A percentile compares a stretch with the other conserved stretches of the same genome.
Conservation (phyloP, 371 early-diverging fungal species). For the Quaeritorhiza haematococci region DNA sequence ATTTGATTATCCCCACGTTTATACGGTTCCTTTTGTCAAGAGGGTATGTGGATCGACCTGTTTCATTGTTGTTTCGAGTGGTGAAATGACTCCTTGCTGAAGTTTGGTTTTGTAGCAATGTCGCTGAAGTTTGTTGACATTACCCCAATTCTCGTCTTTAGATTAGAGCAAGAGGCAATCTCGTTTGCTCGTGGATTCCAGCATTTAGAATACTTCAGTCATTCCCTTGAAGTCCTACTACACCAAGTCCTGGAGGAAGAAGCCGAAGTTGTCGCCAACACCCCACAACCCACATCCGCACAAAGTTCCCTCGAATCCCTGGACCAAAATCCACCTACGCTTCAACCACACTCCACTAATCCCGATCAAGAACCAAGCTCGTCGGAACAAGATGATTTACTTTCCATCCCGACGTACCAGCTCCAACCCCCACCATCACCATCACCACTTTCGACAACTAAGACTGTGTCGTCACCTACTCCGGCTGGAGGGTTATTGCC, state of each 20-base stretch:
- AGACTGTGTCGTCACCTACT: too few relatives aligned
- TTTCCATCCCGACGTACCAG: too few relatives aligned
- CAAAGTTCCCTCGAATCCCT: too few relatives aligned
- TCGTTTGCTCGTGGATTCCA: slow-evolving; percentile 63
- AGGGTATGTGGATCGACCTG: slow-evolving; percentile 4
- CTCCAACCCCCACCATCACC: not conserved
- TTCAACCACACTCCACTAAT: too few relatives aligned
- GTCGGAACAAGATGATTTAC: too few relatives aligned
- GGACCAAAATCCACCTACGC: too few relatives aligned
- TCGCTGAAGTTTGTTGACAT: not conserved
- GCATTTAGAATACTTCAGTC: slow-evolving; percentile 71
- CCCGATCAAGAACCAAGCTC: too few relatives aligned
- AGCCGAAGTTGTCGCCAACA: slow-evolving; percentile 41
- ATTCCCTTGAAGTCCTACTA: slow-evolving; percentile 77
- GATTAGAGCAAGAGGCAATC: slow-evolving; percentile 50
- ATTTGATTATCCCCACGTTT: slow-evolving; percentile 68
- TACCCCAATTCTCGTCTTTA: not conserved
- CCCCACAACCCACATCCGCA: too few relatives aligned
- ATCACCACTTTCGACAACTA: not conserved
- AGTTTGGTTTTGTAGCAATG: slow-evolving; percentile 3
- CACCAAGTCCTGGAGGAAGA: slow-evolving; percentile 81
- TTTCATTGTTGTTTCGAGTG: too few relatives aligned
- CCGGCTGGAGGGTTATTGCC: slow-evolving; percentile 54
- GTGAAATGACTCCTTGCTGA: not conserved
- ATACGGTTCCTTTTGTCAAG: slow-evolving; percentile 57